A percentile compares a stretch with the other conserved stretches of the same genome.
Conservation (phyloP, 2,329 filamentous ascomycete genomes). For the Pseudogymnoascus pannorum region DNA sequence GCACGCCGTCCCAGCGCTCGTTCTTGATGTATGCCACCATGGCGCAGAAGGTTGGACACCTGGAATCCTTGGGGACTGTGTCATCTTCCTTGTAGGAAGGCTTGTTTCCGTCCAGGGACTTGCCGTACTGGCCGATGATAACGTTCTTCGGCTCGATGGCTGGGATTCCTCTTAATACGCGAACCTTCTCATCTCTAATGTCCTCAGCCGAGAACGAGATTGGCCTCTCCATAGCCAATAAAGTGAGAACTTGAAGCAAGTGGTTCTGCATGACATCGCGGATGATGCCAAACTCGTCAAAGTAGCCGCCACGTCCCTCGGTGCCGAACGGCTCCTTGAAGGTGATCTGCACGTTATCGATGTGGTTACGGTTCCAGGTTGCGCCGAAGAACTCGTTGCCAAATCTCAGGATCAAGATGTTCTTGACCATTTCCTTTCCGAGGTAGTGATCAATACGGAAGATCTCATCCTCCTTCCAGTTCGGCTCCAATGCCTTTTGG, state of each 20-base stretch:
- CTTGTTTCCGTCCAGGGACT: conserved; percentile 91
- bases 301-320: conserved; percentile 95
- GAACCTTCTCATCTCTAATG: conserved; percentile 97
- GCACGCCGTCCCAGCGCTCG: conserved; percentile 97
- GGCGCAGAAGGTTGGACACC: conserved; percentile 96
- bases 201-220: conserved; percentile 98
- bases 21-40: conserved; percentile 99
- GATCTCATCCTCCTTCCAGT: conserved; percentile 98
- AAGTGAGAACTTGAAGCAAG: conserved; percentile 88
- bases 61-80: conserved; percentile 92
- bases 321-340: conserved; percentile 99
- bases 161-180: conserved; percentile 87
- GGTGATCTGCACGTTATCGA: conserved; percentile 97
- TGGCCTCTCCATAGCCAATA: conserved; percentile 95
- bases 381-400: conserved; percentile 98
- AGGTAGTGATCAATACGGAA: conserved; percentile 99
- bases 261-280: conserved; percentile 99
- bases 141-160: conserved; percentile 98
- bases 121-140: conserved; percentile 98
- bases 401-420: conserved; percentile 94
- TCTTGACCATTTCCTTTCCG: conserved; percentile 99
- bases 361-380: conserved; percentile 98
- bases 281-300: conserved; percentile 98
- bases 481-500: conserved; percentile 87
- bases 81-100: conserved; percentile 98